A percentile compares a stretch with the other conserved stretches of the same genome.
phyloP scores from a whole-genome alignment of 208 protist species.

The Porcisia deanei region DNA sequence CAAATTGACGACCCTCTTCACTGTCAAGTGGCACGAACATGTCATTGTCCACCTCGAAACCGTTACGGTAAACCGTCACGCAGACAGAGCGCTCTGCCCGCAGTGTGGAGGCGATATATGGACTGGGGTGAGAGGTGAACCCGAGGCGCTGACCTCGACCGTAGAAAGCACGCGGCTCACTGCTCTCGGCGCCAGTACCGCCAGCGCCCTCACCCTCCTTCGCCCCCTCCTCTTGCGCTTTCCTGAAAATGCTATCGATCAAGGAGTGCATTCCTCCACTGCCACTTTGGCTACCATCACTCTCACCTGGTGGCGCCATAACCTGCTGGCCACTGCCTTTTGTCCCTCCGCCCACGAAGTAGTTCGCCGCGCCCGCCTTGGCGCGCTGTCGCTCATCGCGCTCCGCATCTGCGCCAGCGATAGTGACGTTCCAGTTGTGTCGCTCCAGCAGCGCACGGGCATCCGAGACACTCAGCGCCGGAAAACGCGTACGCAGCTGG shows the following conservation, averaged over 20 bases:
- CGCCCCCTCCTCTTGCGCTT: constrained; percentile 31
- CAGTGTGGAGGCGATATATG: constrained; percentile 58
- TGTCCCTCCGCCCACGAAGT: constrained; percentile 62
- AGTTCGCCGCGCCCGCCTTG: constrained; percentile 12
- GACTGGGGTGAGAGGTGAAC: constrained; percentile 66
- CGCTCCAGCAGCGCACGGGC: constrained; percentile 31
- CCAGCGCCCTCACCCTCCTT: constrained; percentile 10
- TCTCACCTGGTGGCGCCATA: constrained; percentile 29
- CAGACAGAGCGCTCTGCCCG: constrained; percentile 46
- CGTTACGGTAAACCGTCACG: constrained; percentile 72
- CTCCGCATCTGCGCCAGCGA: constrained; percentile 35
- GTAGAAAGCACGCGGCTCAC: constrained; percentile 55
- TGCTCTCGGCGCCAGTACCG: constrained; percentile 6
- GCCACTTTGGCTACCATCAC: neutral
- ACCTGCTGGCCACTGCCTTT: constrained; percentile 61
- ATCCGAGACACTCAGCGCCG: constrained; percentile 35
- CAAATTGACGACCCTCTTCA: constrained; percentile 46
- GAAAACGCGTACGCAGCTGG: constrained; percentile 40
- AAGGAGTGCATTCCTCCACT: constrained; percentile 15
- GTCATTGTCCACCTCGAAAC: constrained; percentile 58
- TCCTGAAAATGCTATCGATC: constrained; percentile 42
- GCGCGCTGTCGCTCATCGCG: constrained; percentile 15
- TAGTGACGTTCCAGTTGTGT: constrained; percentile 41
- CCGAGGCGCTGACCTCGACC: constrained; percentile 75
- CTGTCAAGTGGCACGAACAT: constrained; percentile 49